These are phyloP conservation scores for Globisporangium solare DNA, from an alignment of 352 stramenopile genomes.

Conservation along the genomic window DNA sequence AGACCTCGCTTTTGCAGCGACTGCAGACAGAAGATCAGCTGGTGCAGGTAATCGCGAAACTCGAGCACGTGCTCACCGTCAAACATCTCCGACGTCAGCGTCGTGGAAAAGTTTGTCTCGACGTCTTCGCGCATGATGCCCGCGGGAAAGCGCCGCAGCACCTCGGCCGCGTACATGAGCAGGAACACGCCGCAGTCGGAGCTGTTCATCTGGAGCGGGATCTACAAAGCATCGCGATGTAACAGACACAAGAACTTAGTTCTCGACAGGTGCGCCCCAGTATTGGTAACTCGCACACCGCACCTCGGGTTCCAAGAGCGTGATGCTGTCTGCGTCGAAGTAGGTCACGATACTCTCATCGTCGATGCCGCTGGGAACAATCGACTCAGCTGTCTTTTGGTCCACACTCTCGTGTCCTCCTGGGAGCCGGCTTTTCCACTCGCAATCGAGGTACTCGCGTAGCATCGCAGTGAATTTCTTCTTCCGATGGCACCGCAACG, in stretches of 20 bases:
- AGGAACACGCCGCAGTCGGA: constrained; percentile 91
- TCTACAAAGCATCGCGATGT: constrained; percentile 19
- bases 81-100: constrained; percentile 61
- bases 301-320: constrained; percentile 77
- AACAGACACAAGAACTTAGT: not conserved
- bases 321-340: constrained; percentile 41
- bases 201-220: constrained; percentile 91
- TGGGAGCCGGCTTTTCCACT: constrained; percentile 39
- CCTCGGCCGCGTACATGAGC: constrained; percentile 71
- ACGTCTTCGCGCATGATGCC: constrained; percentile 55
- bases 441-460: constrained; percentile 82
- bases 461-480: constrained; percentile 81
- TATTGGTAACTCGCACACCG: constrained; percentile 31
- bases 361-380: not conserved
- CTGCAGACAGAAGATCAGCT: constrained; percentile 68
- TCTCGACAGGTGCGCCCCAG: not conserved
- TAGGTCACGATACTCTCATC: constrained; percentile 35
- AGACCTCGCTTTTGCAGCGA: constrained; percentile 48
- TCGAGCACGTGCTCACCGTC: constrained; percentile 56
- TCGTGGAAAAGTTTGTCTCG: constrained; percentile 32
- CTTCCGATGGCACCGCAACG: constrained; percentile 91
- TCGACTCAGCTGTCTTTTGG: constrained; percentile 1
- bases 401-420: constrained; percentile 4
- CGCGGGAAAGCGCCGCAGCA: constrained; percentile 52
- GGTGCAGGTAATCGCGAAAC: constrained; percentile 77